A percentile compares a stretch with the other conserved stretches of the same genome.
Evolutionary conservation across 2,329 filamentous ascomycete genomes (phyloP).

Genomic region (Pezicula radicicola): DNA sequence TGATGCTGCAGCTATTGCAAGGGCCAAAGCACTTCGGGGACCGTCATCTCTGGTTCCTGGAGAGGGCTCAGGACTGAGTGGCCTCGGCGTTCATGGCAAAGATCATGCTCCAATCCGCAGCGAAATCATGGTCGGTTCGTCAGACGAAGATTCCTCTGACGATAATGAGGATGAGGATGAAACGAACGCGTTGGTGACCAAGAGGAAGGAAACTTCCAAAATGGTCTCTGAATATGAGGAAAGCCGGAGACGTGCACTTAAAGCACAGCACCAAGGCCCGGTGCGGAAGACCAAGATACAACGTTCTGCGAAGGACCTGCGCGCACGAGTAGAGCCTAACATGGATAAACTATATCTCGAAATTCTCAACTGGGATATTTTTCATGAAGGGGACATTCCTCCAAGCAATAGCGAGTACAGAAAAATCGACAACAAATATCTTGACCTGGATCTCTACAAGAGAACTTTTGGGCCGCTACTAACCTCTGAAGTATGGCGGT

Average conservation of each 20-base stretch:
- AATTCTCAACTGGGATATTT: slow-evolving; percentile 93
- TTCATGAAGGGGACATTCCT: slow-evolving; percentile 82
- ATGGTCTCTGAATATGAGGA: slow-evolving; percentile 39
- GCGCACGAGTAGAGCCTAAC: slow-evolving; percentile 85
- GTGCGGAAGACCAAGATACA: slow-evolving; percentile 80
- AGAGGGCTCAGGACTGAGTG: slow-evolving; percentile 75
- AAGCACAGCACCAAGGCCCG: slow-evolving; percentile 58
- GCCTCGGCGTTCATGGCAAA: slow-evolving; percentile 72
- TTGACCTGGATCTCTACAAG: slow-evolving; percentile 76
- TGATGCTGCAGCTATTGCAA: slow-evolving; percentile 69
- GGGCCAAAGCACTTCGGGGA: slow-evolving; percentile 58
- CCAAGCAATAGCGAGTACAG: slow-evolving; percentile 72
- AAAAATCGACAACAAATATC: slow-evolving; percentile 74
- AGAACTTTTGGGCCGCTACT: slow-evolving; percentile 87
- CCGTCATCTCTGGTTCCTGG: slow-evolving; percentile 57
- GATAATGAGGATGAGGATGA: slow-evolving; percentile 67
- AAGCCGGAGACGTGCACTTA: slow-evolving; percentile 44
- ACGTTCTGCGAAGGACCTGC: slow-evolving; percentile 88
- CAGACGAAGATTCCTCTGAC: slow-evolving; percentile 70
- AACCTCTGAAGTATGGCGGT: slow-evolving; percentile 92
- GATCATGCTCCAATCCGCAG: slow-evolving; percentile 72
- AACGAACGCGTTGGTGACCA: slow-evolving; percentile 38
- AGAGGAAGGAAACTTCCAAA: slow-evolving; percentile 34
- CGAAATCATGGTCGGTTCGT: slow-evolving; percentile 86
- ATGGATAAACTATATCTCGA: slow-evolving; percentile 81